Evolutionary conservation across 164 flowering plant species (phyloP), one percentile per base, ranked within the genome.

Genomic region (Vitis vinifera): DNA sequence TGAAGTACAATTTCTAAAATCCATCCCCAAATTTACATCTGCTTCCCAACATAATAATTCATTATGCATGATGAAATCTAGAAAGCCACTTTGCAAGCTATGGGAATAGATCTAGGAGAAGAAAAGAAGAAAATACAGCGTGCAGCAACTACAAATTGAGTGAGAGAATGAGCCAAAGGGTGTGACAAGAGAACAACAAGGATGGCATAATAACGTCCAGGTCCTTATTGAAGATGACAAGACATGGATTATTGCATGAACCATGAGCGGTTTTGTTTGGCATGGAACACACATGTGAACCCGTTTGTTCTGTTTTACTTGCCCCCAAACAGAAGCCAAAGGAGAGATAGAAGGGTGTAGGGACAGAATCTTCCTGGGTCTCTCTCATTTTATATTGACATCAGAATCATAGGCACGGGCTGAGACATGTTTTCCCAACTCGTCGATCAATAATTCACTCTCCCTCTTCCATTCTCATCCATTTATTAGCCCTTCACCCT

Each of bases 351-450:
- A 55, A 61, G 57, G 19, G 44, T 37, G 63, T 59, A 61, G 61
- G 53, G 65, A 19, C 55, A 71, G 51, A 29, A 16, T 67, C 59
- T 65, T 64, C 44, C 55, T 27, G 49, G 49, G 67, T 51, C 70
- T 66, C 65, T 53, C 58, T 48, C 61, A 11, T 23, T 62, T 81
- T 67, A 23, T 51, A 59, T 57, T 23, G 31, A 16, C 53, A 63
- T 52, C 71, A 64, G 58, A 70, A 69, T 65, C 76, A 65, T 47
- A 62, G 11, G 80, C 73, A 83, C 78, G 81, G 80, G 77, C 73
- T 59, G 17, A 49, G 75, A 65, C 84, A 79, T 79, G 80, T 75
- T 67, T 73, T 76, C 73, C 71, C 60, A 56, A 50, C 63, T 60
- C 60, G 67, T 59, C 63, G 29, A 29, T 51, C 76, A 77, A 79